Evolutionary conservation across 352 stramenopile genomes (phyloP).

Genomic region (Pythium vanterpoolii): DNA sequence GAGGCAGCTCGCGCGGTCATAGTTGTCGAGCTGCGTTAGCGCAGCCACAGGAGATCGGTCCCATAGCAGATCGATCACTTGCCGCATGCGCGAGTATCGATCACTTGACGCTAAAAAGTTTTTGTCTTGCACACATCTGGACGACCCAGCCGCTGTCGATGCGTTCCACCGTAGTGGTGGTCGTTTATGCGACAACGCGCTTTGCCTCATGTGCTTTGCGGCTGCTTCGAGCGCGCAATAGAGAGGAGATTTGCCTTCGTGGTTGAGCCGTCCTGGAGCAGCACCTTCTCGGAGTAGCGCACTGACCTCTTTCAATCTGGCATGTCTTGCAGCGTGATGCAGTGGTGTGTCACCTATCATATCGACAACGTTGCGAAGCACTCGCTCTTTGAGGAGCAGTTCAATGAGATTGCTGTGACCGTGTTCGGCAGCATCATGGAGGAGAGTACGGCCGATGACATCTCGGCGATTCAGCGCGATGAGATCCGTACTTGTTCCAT

Average conservation of each 20-base stretch:
- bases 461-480: constrained; percentile 51
- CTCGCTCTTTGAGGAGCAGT: constrained; percentile 38
- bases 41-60: constrained; percentile 35
- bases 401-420: constrained; percentile 50
- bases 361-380: constrained; percentile 43
- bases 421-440: constrained; percentile 60
- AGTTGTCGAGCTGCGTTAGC: constrained; percentile 29
- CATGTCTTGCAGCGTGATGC: constrained; percentile 46
- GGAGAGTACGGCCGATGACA: constrained; percentile 48
- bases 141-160: not conserved
- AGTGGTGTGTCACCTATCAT: constrained; percentile 47
- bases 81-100: constrained; percentile 45
- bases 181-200: constrained; percentile 10
- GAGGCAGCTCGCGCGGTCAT: constrained; percentile 38
- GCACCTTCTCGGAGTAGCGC: constrained; percentile 44
- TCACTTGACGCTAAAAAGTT: constrained; percentile 37
- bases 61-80: constrained; percentile 70
- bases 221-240: constrained; percentile 50
- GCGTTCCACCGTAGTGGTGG: constrained; percentile 10
- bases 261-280: constrained; percentile 36
- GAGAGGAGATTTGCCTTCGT: constrained; percentile 50
- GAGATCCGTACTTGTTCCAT: constrained; percentile 35
- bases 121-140: constrained; percentile 20
- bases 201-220: constrained; percentile 17
- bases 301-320: constrained; percentile 49